phyloP scores from a whole-genome alignment of 768 basidiomycete genomes.

The Trametes cinnabarina region DNA sequence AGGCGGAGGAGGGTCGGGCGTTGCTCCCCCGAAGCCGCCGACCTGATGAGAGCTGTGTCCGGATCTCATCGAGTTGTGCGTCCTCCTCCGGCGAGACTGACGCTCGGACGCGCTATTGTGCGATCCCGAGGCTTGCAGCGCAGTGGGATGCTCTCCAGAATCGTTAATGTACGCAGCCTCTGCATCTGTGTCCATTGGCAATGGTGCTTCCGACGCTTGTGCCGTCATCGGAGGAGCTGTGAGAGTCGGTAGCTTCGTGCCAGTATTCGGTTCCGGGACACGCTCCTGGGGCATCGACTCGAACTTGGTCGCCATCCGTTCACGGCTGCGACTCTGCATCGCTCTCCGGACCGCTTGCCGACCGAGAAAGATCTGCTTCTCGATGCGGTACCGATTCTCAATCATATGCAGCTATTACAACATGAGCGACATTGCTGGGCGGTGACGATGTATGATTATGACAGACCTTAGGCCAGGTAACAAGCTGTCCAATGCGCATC shows the following conservation, averaged over 20 bases:
- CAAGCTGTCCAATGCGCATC: conserved; percentile 82
- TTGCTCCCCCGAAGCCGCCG: conserved; percentile 17
- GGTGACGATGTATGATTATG: no score
- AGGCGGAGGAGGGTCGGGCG: conserved; percentile 21
- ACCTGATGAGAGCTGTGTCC: background rate
- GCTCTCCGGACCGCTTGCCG: conserved; percentile 66
- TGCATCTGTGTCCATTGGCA: conserved; percentile 78
- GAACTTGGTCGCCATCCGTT: conserved; percentile 23
- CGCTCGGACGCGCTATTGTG: background rate
- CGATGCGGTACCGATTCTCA: conserved; percentile 81
- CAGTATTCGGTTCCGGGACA: conserved; percentile 27
- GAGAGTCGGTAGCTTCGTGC: conserved; percentile 21
- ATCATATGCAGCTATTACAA: conserved; percentile 81
- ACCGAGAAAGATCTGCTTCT: conserved; percentile 79
- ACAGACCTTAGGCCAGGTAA: conserved; percentile 93
- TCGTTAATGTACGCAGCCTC: conserved; percentile 65
- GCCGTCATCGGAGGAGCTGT: conserved; percentile 23
- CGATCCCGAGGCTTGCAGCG: background rate
- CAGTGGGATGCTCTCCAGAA: background rate
- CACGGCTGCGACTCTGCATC: conserved; percentile 35
- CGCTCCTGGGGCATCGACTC: conserved; percentile 26
- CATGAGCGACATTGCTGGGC: background rate
- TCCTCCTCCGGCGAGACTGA: background rate
- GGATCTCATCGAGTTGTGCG: background rate
- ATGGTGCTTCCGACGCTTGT: conserved; percentile 49